Base-by-base conservation (phyloP, 2,329 filamentous ascomycete genomes). In the Pyricularia grisea region DNA sequence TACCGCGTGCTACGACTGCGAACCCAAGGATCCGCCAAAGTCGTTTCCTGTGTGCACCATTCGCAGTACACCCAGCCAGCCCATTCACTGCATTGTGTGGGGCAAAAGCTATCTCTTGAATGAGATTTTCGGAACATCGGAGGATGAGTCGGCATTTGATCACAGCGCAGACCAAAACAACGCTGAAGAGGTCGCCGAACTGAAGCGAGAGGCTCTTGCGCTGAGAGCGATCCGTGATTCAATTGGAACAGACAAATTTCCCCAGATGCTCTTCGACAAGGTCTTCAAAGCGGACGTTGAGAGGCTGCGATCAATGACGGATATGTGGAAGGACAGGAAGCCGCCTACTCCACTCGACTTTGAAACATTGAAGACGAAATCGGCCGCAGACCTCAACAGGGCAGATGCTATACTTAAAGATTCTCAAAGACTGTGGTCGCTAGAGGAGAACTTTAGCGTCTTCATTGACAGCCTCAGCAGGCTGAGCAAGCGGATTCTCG, bases 51-150 rank as follows among this genome's bases (percentile, higher is more conserved):
- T 98, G 61, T 99, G 95, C 81, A 99, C 95, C 1, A 98, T 99
- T 74, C 88, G 95, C 77, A 97, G 93, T 78, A 99, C 94, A 0
- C 95, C 95, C 0, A 97, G 92, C 72, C 94, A 98, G 75, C 92
- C 94, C 0, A 98, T 99, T 63, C 95, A 99, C 80, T 98, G 95
- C 81, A 99, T 99, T 71, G 94, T 99, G 2, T 99, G 95, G 95
- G 94, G 88, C 25, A 99, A 98, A 81, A 97, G 93, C 77, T 99
- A 98, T 78, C 85, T 99, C 10, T 87, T 99, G 71, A 95, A 93
- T 73, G 95, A 99, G 78, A 89, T 99, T 9, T 99, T 97, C 74
- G 95, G 95, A 23, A 88, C 88, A 3, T 96, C 93, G 74, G 94
- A 98, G 78, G 93, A 97, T 71, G 91, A 94, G 72, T 86, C 91